Conservation (phyloP, 176 grass and related monocot genomes). For the Raddia distichophylla region DNA sequence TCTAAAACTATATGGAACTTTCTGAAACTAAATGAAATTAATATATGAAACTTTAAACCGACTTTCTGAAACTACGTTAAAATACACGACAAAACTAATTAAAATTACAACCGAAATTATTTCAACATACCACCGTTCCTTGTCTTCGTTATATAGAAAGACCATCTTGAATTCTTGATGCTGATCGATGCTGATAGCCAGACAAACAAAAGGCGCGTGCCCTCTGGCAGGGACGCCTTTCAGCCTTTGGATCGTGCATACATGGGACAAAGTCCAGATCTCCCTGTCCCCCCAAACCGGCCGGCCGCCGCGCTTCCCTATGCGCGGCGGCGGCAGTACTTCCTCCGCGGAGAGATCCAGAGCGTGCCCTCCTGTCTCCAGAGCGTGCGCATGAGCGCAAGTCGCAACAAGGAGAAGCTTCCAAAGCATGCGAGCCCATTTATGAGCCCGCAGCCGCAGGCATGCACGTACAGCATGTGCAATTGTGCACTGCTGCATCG, state of each 20-base stretch:
- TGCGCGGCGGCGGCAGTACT: slow-evolving; percentile 14
- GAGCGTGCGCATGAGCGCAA: not conserved
- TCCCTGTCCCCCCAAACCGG: slow-evolving; percentile 47
- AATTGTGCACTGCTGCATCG: not conserved
- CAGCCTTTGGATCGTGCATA: slow-evolving; percentile 40
- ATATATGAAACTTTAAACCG: no score
- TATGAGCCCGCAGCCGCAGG: slow-evolving; percentile 24
- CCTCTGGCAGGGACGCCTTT: slow-evolving; percentile 20
- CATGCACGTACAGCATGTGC: no score
- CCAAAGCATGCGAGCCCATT: slow-evolving; percentile 50
- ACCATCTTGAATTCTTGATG: not conserved
- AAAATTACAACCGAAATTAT: no score
- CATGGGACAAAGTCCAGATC: slow-evolving; percentile 64
- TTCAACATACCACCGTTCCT: no score
- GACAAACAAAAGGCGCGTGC: not conserved
- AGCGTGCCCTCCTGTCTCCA: not conserved
- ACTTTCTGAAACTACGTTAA: no score
- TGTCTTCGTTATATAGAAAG: not conserved
- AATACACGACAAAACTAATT: no score
- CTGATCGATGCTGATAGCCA: no score
- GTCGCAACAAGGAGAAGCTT: slow-evolving; percentile 70
- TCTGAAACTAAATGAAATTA: no score
- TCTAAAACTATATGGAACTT: no score
- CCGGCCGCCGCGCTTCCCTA: slow-evolving; percentile 49
- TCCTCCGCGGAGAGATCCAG: not conserved